Percentiles rank a stretch among this genome's conserved stretches.
Conservation (phyloP, 305 asterid species). For the Solanum chacoense region DNA sequence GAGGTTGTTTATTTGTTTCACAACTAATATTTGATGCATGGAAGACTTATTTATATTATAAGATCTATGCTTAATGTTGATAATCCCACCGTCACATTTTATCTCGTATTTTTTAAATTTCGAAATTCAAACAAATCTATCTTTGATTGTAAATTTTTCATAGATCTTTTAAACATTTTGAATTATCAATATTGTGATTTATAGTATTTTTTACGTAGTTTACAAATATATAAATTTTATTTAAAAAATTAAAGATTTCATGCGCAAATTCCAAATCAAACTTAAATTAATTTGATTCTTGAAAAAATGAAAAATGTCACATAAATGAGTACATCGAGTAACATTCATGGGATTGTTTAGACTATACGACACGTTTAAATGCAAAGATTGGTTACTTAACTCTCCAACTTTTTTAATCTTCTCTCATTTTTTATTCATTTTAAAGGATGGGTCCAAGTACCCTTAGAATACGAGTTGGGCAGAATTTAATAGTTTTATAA, state of each 20-base stretch:
- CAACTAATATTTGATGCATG: slow-evolving; percentile 27
- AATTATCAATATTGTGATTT: no score
- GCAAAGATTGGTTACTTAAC: neutral
- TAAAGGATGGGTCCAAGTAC: no score
- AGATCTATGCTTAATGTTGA: neutral
- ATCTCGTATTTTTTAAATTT: accelerated
- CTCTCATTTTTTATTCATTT: no score
- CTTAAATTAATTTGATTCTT: accelerated
- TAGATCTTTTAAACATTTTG: no score
- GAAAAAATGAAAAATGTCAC: no score
- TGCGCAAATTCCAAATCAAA: accelerated
- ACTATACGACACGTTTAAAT: neutral
- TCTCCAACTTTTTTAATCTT: slow-evolving; percentile 21
- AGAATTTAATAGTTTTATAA: no score
- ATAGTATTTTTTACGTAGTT: no score
- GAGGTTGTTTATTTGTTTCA: slow-evolving; percentile 23
- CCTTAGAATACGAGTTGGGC: no score
- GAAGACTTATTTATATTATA: slow-evolving; percentile 16
- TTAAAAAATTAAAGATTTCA: accelerated
- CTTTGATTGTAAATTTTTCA: accelerated
- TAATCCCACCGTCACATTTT: neutral
- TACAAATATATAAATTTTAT: no score
- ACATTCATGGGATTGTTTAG: neutral
- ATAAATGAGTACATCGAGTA: no score
- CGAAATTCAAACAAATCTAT: no score